These are phyloP conservation scores for Kuraishia borneana DNA, from an alignment of 805 yeast genomes.

Conservation along the genomic window DNA sequence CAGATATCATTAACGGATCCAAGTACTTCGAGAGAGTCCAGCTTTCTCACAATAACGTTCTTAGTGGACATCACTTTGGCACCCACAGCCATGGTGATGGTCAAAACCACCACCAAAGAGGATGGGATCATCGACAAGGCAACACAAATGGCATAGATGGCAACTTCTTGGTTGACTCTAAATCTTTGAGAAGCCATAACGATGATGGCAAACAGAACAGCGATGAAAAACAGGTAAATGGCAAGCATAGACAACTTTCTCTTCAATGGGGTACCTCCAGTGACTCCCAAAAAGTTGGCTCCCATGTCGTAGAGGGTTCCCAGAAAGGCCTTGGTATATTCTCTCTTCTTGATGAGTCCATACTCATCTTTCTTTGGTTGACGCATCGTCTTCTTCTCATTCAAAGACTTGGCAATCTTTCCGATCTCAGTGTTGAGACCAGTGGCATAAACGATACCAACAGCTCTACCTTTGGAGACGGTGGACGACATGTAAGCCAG, in stretches of 20 bases:
- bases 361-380: conserved; percentile 30
- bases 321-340: conserved; percentile 32
- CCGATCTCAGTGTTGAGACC: conserved; percentile 70
- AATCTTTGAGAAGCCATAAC: conserved; percentile 80
- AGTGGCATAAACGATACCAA: conserved; percentile 57
- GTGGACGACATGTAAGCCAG: conserved; percentile 62
- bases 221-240: conserved; percentile 55
- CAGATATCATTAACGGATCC: conserved; percentile 76
- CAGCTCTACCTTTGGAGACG: conserved; percentile 66
- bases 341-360: conserved; percentile 29
- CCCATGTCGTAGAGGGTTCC: conserved; percentile 40
- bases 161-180: conserved; percentile 67
- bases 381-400: conserved; percentile 27
- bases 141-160: conserved; percentile 81
- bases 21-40: conserved; percentile 68
- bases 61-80: conserved; percentile 61
- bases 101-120: conserved; percentile 65
- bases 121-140: conserved; percentile 78
- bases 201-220: conserved; percentile 77
- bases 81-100: conserved; percentile 82
- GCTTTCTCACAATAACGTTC: conserved; percentile 63
- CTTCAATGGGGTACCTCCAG: conserved; percentile 75
- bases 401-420: conserved; percentile 50
- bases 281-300: conserved; percentile 66
- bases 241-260: conserved; percentile 70